These are phyloP conservation scores for Astragalus glycyphyllos DNA, from an alignment of 306 rosid species.

Conservation along the genomic window DNA sequence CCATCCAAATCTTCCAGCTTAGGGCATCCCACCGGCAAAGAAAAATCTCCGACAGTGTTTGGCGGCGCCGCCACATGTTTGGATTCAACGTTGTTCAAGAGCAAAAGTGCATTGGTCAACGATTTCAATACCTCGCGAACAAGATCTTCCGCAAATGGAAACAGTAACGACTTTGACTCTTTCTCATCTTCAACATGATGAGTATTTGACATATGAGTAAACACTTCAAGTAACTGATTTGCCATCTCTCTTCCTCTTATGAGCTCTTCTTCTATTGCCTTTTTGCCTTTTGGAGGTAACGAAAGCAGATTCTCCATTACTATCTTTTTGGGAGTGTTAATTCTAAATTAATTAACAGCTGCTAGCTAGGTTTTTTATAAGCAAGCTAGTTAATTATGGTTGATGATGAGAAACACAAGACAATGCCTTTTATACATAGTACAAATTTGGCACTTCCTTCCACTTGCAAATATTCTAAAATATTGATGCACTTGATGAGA, in stretches of 20 bases:
- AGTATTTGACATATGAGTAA: neutral
- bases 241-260: constrained; percentile 42
- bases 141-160: constrained; percentile 30
- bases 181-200: neutral
- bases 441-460: too few relatives aligned
- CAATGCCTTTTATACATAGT: too few relatives aligned
- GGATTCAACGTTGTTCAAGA: constrained; percentile 3
- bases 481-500: too few relatives aligned
- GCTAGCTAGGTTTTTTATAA: too few relatives aligned
- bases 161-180: neutral
- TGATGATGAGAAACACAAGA: too few relatives aligned
- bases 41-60: neutral
- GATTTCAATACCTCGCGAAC: constrained; percentile 31
- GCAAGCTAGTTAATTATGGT: too few relatives aligned
- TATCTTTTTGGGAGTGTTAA: neutral
- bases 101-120: constrained; percentile 38
- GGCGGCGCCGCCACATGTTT: neutral
- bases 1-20: too few relatives aligned
- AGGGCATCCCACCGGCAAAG: neutral
- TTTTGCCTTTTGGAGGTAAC: neutral
- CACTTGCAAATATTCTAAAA: too few relatives aligned
- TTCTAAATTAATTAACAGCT: neutral
- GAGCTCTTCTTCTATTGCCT: constrained; percentile 39
- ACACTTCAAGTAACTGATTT: constrained; percentile 40
- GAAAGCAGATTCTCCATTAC: constrained; percentile 33